Evolutionary conservation across 208 protist species (phyloP).

Genomic region (Trypanosoma avium): DNA sequence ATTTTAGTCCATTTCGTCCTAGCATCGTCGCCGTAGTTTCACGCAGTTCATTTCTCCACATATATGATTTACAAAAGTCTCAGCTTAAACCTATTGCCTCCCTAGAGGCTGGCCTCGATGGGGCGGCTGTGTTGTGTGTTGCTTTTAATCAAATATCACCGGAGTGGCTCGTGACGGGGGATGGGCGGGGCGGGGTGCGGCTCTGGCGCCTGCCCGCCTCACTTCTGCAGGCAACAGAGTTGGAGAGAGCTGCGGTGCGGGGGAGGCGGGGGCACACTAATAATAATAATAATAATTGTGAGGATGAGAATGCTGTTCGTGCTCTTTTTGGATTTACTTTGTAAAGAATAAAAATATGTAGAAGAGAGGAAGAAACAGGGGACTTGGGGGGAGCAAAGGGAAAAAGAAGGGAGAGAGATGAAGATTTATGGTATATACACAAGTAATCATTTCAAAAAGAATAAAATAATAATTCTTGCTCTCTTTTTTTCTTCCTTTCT

Average conservation of each 20-base stretch:
- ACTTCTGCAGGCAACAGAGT: slow-evolving; percentile 69
- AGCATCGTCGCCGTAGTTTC: slow-evolving; percentile 79
- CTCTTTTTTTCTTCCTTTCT: background rate
- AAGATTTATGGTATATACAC: no score
- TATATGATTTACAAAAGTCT: slow-evolving; percentile 84
- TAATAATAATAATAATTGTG: slow-evolving; percentile 21
- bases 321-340: slow-evolving; percentile 65
- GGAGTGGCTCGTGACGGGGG: slow-evolving; percentile 80
- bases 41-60: slow-evolving; percentile 69
- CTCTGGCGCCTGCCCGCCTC: slow-evolving; percentile 77
- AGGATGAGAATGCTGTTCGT: slow-evolving; percentile 28
- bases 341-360: background rate
- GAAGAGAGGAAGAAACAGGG: no score
- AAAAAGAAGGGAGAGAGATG: no score
- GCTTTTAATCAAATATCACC: slow-evolving; percentile 61
- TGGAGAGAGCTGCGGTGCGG: slow-evolving; percentile 74
- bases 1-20: slow-evolving; percentile 87
- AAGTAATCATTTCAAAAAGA: no score
- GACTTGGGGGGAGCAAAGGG: background rate
- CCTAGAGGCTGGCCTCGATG: slow-evolving; percentile 59
- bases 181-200: slow-evolving; percentile 57
- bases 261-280: slow-evolving; percentile 25
- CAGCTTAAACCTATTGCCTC: slow-evolving; percentile 60
- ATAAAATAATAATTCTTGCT: background rate
- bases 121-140: slow-evolving; percentile 57